Conservation (phyloP, 2,329 filamentous ascomycete genomes). For the Gliomastix tumulicola region DNA sequence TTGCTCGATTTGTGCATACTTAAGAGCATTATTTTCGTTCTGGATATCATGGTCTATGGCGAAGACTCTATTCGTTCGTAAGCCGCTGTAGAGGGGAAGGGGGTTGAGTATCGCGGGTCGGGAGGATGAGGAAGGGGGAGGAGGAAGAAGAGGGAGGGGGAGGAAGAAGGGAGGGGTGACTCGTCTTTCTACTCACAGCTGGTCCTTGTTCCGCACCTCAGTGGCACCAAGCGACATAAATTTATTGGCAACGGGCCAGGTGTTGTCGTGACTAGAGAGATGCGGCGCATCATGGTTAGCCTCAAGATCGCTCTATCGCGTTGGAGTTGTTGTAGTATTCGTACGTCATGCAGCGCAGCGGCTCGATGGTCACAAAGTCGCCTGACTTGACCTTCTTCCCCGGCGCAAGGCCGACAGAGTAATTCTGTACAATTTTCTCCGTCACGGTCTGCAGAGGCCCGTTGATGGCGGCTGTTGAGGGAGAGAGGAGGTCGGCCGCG, state of each 20-base stretch:
- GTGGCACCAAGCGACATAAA: slow-evolving; percentile 75
- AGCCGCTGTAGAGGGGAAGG: too few relatives aligned
- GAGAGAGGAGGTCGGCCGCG: slow-evolving; percentile 48
- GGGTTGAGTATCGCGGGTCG: too few relatives aligned
- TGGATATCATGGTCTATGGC: slow-evolving; percentile 86
- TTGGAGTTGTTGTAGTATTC: too few relatives aligned
- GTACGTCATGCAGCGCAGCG: slow-evolving; percentile 73
- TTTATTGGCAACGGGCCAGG: slow-evolving; percentile 66
- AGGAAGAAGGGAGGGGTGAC: too few relatives aligned
- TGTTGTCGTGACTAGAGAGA: slow-evolving; percentile 89
- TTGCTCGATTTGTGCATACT: slow-evolving; percentile 73
- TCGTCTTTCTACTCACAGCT: too few relatives aligned
- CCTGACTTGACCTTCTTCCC: slow-evolving; percentile 72
- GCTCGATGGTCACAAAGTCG: slow-evolving; percentile 81
- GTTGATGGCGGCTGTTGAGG: too few relatives aligned
- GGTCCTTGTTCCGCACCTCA: slow-evolving; percentile 53
- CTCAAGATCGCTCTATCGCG: too few relatives aligned
- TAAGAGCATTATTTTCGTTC: slow-evolving; percentile 78
- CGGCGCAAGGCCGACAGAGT: slow-evolving; percentile 66
- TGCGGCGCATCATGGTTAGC: too few relatives aligned
- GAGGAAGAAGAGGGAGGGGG: too few relatives aligned
- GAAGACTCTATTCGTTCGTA: slow-evolving; percentile 58
- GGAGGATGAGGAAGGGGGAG: too few relatives aligned
- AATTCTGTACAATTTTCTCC: slow-evolving; percentile 85
- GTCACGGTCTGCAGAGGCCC: slow-evolving; percentile 89